Percentiles rank a stretch among this genome's conserved stretches.
Evolutionary conservation across 306 rosid genomes (phyloP).

Genomic region (Malus fusca): DNA sequence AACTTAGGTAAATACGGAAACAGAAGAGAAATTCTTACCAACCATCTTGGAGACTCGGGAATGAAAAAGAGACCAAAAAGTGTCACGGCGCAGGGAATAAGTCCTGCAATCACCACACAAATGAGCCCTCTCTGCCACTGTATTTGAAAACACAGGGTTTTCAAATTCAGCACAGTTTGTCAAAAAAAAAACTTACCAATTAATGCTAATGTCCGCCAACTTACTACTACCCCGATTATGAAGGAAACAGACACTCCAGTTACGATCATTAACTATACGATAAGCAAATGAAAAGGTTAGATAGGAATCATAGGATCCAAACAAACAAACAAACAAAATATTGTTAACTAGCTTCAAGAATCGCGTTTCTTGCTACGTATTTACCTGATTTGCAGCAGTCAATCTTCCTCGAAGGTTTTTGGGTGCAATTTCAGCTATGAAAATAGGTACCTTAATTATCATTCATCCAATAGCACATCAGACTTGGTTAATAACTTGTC

Average conservation of each 20-base stretch:
- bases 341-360: neutral
- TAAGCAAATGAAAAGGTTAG: neutral
- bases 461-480: constrained; percentile 14
- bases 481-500: neutral
- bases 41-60: constrained; percentile 99
- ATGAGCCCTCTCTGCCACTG: constrained; percentile 13
- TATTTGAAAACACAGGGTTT: neutral
- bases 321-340: neutral
- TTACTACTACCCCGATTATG: constrained; percentile 62
- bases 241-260: constrained; percentile 60
- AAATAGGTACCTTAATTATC: constrained; percentile 61
- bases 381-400: constrained; percentile 83
- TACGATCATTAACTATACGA: constrained; percentile 63
- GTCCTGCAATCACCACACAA: constrained; percentile 44
- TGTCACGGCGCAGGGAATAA: constrained; percentile 64
- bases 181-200: constrained; percentile 31
- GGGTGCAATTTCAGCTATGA: constrained; percentile 89
- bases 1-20: neutral
- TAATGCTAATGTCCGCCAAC: constrained; percentile 80
- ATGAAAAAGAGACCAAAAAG: constrained; percentile 74
- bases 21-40: constrained; percentile 40
- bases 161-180: constrained; percentile 5
- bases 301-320: neutral
- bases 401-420: constrained; percentile 76
- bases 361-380: neutral